Conservation (phyloP, 768 basidiomycete species). For the Solioccasus polychromus region DNA sequence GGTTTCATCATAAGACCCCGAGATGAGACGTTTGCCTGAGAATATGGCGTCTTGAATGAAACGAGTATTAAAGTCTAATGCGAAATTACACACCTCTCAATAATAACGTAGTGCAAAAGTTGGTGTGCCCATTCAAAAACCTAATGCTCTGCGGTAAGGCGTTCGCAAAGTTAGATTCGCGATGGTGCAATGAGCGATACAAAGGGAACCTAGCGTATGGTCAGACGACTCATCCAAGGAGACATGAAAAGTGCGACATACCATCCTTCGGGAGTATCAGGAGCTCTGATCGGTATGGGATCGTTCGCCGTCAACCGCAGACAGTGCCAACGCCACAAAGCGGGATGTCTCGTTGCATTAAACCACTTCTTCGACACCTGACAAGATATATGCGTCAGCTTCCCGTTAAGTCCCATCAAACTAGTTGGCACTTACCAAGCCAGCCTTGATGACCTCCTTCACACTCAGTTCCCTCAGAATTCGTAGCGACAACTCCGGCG, state of each 20-base stretch:
- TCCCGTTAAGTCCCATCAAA: no score
- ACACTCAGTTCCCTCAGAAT: conserved; percentile 61
- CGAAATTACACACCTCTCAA: conserved; percentile 44
- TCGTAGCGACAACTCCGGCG: conserved; percentile 60
- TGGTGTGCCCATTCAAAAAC: conserved; percentile 81
- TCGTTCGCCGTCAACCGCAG: conserved; percentile 69
- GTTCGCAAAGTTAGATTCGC: conserved; percentile 79
- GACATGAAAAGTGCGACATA: conserved; percentile 35
- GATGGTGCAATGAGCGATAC: conserved; percentile 79
- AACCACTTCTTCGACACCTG: conserved; percentile 46
- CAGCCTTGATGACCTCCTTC: conserved; percentile 55
- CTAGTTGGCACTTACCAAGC: conserved; percentile 25
- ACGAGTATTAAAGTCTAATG: background rate
- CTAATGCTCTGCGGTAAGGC: conserved; percentile 73
- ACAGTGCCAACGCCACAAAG: conserved; percentile 77
- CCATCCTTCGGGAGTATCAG: conserved; percentile 70
- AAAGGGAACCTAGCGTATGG: conserved; percentile 50
- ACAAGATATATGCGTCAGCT: background rate
- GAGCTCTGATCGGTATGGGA: conserved; percentile 62
- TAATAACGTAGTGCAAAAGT: conserved; percentile 81
- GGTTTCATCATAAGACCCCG: conserved; percentile 89
- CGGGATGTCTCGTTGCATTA: conserved; percentile 50
- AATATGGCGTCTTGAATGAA: background rate
- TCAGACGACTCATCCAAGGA: background rate
- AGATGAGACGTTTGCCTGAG: conserved; percentile 73